Percentiles rank a stretch among this genome's conserved stretches.
These are phyloP conservation scores for Encephalitozoon cuniculi DNA, from an alignment of 371 early-diverging fungal genomes.

Conservation along the genomic window DNA sequence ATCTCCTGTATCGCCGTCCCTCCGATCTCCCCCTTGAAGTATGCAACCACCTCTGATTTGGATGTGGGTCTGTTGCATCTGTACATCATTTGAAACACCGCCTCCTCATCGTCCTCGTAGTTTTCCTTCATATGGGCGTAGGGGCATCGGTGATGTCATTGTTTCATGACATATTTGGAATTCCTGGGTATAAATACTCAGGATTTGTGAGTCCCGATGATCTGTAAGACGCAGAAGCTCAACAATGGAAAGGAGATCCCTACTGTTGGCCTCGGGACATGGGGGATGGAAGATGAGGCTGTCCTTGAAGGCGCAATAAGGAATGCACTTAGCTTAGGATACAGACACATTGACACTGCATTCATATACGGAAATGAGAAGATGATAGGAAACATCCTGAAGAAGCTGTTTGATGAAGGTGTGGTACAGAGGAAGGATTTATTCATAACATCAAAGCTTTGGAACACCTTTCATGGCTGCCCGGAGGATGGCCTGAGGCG, in stretches of 20 bases:
- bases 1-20: slow-evolving; percentile 11
- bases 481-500: slow-evolving; percentile 59
- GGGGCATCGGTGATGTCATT: no score
- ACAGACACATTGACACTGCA: slow-evolving; percentile 71
- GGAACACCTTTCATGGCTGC: slow-evolving; percentile 65
- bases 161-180: neutral
- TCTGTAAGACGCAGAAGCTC: slow-evolving; percentile 31
- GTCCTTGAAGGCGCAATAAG: slow-evolving; percentile 64
- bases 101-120: neutral
- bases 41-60: slow-evolving; percentile 7
- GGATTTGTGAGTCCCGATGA: neutral
- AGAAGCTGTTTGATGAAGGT: slow-evolving; percentile 63
- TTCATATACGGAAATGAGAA: slow-evolving; percentile 69
- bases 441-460: slow-evolving; percentile 78
- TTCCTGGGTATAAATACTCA: neutral
- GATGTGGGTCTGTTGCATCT: slow-evolving; percentile 24
- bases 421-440: slow-evolving; percentile 67
- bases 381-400: slow-evolving; percentile 68
- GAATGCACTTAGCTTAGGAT: slow-evolving; percentile 64
- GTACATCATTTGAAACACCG: slow-evolving; percentile 16
- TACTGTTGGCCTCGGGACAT: slow-evolving; percentile 57
- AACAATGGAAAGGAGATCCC: slow-evolving; percentile 51
- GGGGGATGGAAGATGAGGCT: slow-evolving; percentile 50
- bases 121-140: neutral
- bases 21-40: slow-evolving; percentile 28